phyloP scores from a whole-genome alignment of 2,329 filamentous ascomycete genomes.

The Trichoderma arundinaceum region DNA sequence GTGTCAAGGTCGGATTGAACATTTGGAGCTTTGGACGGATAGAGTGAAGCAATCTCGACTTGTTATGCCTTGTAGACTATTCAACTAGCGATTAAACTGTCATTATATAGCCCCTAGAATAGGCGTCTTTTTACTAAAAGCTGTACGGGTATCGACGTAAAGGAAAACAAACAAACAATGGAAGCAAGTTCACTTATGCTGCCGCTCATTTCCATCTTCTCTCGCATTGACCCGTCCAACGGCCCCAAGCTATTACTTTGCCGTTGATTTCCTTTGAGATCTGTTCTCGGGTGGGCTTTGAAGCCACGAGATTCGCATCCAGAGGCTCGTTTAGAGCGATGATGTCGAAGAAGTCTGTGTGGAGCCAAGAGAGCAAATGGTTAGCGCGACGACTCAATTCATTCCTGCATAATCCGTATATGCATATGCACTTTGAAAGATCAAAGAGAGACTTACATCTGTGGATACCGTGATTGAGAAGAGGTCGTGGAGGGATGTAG shows the following conservation, averaged over 20 bases:
- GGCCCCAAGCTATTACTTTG: constrained; percentile 57
- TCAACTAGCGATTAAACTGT: not conserved
- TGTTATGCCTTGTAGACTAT: not conserved
- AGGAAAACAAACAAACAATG: not conserved
- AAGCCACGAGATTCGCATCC: constrained; percentile 45
- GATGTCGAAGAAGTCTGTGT: constrained; percentile 53
- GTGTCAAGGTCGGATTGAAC: constrained; percentile 61
- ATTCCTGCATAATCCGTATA: too few species aligned
- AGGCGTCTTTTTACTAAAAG: not conserved
- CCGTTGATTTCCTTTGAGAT: constrained; percentile 51
- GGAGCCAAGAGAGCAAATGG: not conserved
- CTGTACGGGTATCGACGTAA: not conserved
- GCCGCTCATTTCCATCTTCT: constrained; percentile 41
- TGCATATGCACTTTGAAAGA: accelerated
- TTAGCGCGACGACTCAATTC: not conserved
- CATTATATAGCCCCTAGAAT: too few species aligned
- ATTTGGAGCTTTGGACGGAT: constrained; percentile 58
- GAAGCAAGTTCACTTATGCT: not conserved
- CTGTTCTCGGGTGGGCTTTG: constrained; percentile 50
- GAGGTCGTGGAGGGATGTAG: constrained; percentile 54
- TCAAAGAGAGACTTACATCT: constrained; percentile 47
- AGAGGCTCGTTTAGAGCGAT: constrained; percentile 54
- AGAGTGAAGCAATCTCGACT: constrained; percentile 32
- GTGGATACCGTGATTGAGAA: constrained; percentile 58
- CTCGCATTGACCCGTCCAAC: constrained; percentile 55